Conservation (phyloP, 176 grass and related monocot species). For the Triticum timopheevii region DNA sequence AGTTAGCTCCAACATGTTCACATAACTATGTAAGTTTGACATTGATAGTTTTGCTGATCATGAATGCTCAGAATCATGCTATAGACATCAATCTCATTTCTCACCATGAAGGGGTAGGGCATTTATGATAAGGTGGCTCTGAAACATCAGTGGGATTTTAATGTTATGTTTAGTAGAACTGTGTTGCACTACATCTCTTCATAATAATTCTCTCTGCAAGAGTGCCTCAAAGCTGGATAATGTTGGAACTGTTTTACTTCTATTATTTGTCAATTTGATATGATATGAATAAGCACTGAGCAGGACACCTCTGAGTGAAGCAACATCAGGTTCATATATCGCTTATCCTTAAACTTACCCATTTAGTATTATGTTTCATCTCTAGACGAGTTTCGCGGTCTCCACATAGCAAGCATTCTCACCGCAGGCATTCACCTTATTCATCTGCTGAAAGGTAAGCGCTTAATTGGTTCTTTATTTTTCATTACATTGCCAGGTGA, state of each 20-base stretch:
- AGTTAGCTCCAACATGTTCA: neutral
- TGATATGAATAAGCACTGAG: slow-evolving; percentile 44
- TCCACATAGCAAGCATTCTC: slow-evolving; percentile 93
- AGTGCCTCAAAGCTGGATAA: slow-evolving; percentile 2
- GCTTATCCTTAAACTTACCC: slow-evolving; percentile 68
- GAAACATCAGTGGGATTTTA: slow-evolving; percentile 9
- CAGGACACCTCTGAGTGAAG: slow-evolving; percentile 63
- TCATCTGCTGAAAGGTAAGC: slow-evolving; percentile 64
- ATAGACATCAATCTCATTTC: neutral
- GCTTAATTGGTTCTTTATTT: slow-evolving; percentile 36
- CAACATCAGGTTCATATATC: slow-evolving; percentile 57
- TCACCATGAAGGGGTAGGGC: neutral
- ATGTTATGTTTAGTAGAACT: slow-evolving; percentile 15
- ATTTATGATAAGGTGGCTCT: neutral
- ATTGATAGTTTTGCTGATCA: slow-evolving; percentile 5
- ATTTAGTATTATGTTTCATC: slow-evolving; percentile 79
- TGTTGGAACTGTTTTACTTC: slow-evolving; percentile 15
- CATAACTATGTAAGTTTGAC: neutral
- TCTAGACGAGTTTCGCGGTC: slow-evolving; percentile 93
- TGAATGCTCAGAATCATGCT: slow-evolving; percentile 2
- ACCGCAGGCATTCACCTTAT: slow-evolving; percentile 85
- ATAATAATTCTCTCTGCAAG: neutral
- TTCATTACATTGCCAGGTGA: slow-evolving; percentile 40
- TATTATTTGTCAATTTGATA: slow-evolving; percentile 34
- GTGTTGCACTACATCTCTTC: neutral